Percentiles rank a stretch among this genome's conserved stretches.
phyloP scores from a whole-genome alignment of 176 grass and related monocot genomes.

The Avena insularis region DNA sequence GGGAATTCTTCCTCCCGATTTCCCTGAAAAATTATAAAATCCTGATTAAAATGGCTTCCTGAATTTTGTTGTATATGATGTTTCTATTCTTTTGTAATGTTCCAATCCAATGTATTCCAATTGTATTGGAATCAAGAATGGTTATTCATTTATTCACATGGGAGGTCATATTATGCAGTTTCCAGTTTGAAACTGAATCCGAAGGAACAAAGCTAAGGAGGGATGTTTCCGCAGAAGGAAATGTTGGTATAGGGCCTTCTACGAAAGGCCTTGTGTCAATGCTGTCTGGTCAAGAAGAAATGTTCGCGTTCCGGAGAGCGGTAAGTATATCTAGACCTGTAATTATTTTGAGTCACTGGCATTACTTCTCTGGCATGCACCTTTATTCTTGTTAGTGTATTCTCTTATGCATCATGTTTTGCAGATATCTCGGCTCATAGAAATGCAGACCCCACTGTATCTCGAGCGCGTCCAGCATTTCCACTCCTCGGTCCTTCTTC shows the following conservation, averaged over 20 bases:
- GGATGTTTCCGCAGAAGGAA: conserved; percentile 81
- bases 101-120: background rate
- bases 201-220: conserved; percentile 75
- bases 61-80: background rate
- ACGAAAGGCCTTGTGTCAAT: conserved; percentile 61
- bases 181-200: conserved; percentile 89
- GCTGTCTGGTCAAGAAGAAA: conserved; percentile 87
- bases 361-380: background rate
- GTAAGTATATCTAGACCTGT: conserved; percentile 47
- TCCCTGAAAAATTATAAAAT: background rate
- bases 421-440: conserved; percentile 87
- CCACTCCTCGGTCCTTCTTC: conserved; percentile 47
- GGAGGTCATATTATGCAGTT: conserved; percentile 54
- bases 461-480: conserved; percentile 54
- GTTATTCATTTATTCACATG: conserved; percentile 6
- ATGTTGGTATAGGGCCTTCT: conserved; percentile 54
- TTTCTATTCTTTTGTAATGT: background rate
- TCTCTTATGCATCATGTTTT: conserved; percentile 19
- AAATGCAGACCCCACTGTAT: conserved; percentile 85
- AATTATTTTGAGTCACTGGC: background rate
- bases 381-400: background rate
- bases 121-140: background rate
- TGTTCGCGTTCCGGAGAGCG: conserved; percentile 88
- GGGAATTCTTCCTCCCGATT: background rate
- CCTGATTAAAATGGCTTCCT: background rate